Percentiles rank a stretch among this genome's conserved stretches.
Conservation (phyloP, 495 filamentous ascomycete species). For the Trichoderma orchidacearum region DNA sequence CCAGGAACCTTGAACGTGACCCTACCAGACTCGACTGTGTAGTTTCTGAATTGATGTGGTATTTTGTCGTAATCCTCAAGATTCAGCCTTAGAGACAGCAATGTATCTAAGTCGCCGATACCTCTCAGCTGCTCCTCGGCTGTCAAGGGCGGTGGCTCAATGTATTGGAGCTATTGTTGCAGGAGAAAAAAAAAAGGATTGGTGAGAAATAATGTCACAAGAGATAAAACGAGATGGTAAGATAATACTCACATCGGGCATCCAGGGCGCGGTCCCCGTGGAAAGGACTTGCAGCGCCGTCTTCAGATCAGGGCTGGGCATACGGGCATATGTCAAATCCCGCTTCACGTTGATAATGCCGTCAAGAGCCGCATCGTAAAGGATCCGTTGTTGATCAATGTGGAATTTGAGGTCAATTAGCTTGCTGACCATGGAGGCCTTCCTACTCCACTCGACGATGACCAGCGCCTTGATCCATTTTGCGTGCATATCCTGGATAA, state of each 20-base stretch:
- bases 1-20: conserved; percentile 70
- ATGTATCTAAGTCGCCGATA: conserved; percentile 66
- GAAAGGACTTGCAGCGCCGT: conserved; percentile 78
- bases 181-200: not conserved
- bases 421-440: conserved; percentile 59
- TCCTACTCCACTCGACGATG: conserved; percentile 74
- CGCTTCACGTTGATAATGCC: conserved; percentile 56
- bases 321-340: conserved; percentile 46
- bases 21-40: conserved; percentile 60
- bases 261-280: conserved; percentile 55
- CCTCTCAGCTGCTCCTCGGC: conserved; percentile 50
- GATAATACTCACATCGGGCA: conserved; percentile 54
- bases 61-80: conserved; percentile 67
- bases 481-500: conserved; percentile 40
- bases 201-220: too few species aligned
- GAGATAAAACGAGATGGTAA: too few species aligned
- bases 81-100: conserved; percentile 66
- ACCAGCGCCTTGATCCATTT: conserved; percentile 84
- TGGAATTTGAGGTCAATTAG: conserved; percentile 74
- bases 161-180: conserved; percentile 54
- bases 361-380: conserved; percentile 42
- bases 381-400: conserved; percentile 42
- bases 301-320: conserved; percentile 79
- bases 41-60: conserved; percentile 58
- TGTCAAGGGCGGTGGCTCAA: conserved; percentile 58